These are phyloP conservation scores for Botrytis sinoallii DNA, from an alignment of 2,329 filamentous ascomycete species.

Conservation along the genomic window DNA sequence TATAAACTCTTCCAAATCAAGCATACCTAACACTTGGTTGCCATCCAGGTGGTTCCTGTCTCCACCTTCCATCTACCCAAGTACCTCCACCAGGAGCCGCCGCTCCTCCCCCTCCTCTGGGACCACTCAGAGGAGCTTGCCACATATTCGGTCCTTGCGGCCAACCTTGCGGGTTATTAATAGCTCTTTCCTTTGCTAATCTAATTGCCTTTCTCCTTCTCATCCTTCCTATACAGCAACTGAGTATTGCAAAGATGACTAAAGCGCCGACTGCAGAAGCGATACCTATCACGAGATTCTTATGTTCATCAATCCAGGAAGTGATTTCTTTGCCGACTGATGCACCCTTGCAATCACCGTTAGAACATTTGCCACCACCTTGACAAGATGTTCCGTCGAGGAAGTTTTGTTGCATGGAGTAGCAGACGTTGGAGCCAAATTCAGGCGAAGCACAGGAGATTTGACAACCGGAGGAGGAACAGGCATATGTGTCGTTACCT, in stretches of 20 bases:
- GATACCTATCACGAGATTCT: slow-evolving; percentile 78
- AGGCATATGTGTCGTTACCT: slow-evolving; percentile 77
- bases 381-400: slow-evolving; percentile 85
- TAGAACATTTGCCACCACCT: slow-evolving; percentile 73
- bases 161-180: slow-evolving; percentile 21
- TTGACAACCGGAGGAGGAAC: slow-evolving; percentile 68
- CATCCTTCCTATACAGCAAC: slow-evolving; percentile 61
- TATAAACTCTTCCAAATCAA: slow-evolving; percentile 5
- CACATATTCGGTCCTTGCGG: slow-evolving; percentile 21
- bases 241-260: slow-evolving; percentile 63
- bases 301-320: slow-evolving; percentile 74
- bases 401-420: slow-evolving; percentile 83
- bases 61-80: slow-evolving; percentile 16
- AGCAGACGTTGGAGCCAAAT: slow-evolving; percentile 64
- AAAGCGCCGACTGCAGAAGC: slow-evolving; percentile 68
- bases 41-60: slow-evolving; percentile 12
- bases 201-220: slow-evolving; percentile 30
- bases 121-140: neutral
- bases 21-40: slow-evolving; percentile 20
- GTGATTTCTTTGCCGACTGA: slow-evolving; percentile 67
- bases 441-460: slow-evolving; percentile 70
- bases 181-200: slow-evolving; percentile 5
- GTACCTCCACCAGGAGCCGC: neutral
- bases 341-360: slow-evolving; percentile 73
- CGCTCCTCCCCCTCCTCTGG: neutral